These are phyloP conservation scores for Zoysia japonica DNA, from an alignment of 176 grass and related monocot species.

Conservation along the genomic window DNA sequence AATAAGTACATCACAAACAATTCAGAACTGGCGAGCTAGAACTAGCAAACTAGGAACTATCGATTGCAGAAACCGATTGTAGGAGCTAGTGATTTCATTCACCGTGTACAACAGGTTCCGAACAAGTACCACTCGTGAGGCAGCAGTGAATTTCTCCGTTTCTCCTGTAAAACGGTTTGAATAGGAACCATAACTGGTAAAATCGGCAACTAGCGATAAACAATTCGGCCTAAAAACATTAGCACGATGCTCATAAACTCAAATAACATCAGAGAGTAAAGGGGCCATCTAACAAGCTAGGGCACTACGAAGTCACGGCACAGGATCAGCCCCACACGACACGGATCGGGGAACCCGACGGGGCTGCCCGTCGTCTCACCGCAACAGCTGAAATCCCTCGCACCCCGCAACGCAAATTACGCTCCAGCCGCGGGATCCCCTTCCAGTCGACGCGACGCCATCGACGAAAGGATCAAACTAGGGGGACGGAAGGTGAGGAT, in stretches of 20 bases:
- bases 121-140: no score
- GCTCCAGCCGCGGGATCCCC: neutral
- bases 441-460: neutral
- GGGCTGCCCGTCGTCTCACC: neutral
- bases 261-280: neutral
- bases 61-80: neutral
- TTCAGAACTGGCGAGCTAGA: neutral
- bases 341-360: neutral
- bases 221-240: neutral
- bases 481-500: rapidly evolving
- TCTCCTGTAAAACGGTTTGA: no score
- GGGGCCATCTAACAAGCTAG: neutral
- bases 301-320: neutral
- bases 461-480: neutral
- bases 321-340: neutral
- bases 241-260: neutral
- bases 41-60: neutral
- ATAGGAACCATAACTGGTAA: neutral
- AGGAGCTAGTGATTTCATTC: neutral
- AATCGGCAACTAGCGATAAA: neutral
- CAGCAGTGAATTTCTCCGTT: no score
- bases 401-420: neutral
- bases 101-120: no score
- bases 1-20: neutral
- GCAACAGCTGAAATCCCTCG: slow-evolving; percentile 1